phyloP scores from a whole-genome alignment of 2,329 filamentous ascomycete genomes.

The Cladosporium halotolerans region DNA sequence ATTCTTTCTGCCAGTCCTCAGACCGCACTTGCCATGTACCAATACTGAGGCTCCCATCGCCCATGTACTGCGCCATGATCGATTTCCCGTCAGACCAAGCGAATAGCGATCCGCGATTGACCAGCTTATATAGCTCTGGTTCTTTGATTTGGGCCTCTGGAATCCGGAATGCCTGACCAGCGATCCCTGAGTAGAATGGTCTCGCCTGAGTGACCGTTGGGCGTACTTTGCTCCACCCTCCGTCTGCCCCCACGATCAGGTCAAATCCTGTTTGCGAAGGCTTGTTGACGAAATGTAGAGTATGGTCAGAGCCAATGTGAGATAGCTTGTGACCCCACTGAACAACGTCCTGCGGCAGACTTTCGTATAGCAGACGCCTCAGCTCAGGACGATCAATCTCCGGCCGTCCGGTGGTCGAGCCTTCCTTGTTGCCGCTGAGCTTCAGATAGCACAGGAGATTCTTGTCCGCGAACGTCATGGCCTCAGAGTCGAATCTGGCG shows the following conservation, averaged over 20 bases:
- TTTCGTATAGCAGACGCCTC: conserved; percentile 29
- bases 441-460: conserved; percentile 28
- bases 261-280: conserved; percentile 31
- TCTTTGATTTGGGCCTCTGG: conserved; percentile 21
- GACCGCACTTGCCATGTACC: conserved; percentile 20
- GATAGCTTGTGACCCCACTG: conserved; percentile 30
- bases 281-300: conserved; percentile 27
- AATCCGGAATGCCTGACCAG: conserved; percentile 29
- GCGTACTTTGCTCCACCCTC: conserved; percentile 37
- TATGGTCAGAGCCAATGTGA: conserved; percentile 16
- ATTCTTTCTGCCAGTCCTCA: conserved; percentile 23
- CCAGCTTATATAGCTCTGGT: conserved; percentile 23
- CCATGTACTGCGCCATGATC: conserved; percentile 28
- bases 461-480: conserved; percentile 37
- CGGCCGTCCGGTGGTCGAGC: conserved; percentile 24
- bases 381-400: conserved; percentile 34
- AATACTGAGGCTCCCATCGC: conserved; percentile 30
- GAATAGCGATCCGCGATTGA: conserved; percentile 31
- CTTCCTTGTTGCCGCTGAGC: conserved; percentile 20
- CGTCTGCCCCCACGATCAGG: conserved; percentile 41
- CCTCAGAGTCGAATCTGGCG: conserved; percentile 39
- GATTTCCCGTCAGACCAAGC: conserved; percentile 25
- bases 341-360: conserved; percentile 24
- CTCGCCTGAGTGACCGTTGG: conserved; percentile 21
- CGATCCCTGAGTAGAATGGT: conserved; percentile 32